Base-by-base conservation (phyloP, 352 stramenopile species). In the Plasmopara viticola region DNA sequence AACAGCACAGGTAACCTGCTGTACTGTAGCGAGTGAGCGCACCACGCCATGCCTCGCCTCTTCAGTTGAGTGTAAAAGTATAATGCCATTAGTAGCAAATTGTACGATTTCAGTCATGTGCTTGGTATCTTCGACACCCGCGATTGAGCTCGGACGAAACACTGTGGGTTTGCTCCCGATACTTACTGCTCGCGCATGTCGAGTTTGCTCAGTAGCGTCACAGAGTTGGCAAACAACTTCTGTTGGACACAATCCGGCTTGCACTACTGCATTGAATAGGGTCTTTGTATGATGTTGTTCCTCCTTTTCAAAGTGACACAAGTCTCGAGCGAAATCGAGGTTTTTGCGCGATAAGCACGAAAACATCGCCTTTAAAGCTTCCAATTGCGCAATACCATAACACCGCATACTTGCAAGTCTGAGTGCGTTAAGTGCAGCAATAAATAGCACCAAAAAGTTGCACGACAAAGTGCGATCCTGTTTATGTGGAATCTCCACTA, bases 51-150 rank as follows among this genome's bases (percentile, higher is more conserved):
- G 44, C 4, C 72, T 67, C 12, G 66, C 58, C 49, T 65, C 53
- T 53, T 69, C 59, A 4, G 67, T 81, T 8, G 66, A 73, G 41
- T 85, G 74, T 4, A 85, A 45, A 50, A 83, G 53, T 34, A 83
- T 66, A 45, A 85, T 74, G 15, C 69, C 69, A 28, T 33, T 55
- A 5, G 70, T 86, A 57, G 74, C 70, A 25, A 72, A 63, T 18
- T 68, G 51, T 15, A 78, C 35, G 9, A 82, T 58, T 47, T 78
- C 66, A 29, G 57, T 39, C 47, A 83, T 52, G 14, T 73, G 54
- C 8, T 62, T 63, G 9, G 62, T 51, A 41, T 60, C 55, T 25
- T 66, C 45, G 13, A 62, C 43, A 30, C 38, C 60, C 42, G 51
- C 42, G 49, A 60, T 43, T 8, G 55, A 68, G 28, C n/a, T 56